Percentiles rank a stretch among this genome's conserved stretches.
These are phyloP conservation scores for Przewalskia tangutica DNA, from an alignment of 257 asterid species.

Conservation along the genomic window DNA sequence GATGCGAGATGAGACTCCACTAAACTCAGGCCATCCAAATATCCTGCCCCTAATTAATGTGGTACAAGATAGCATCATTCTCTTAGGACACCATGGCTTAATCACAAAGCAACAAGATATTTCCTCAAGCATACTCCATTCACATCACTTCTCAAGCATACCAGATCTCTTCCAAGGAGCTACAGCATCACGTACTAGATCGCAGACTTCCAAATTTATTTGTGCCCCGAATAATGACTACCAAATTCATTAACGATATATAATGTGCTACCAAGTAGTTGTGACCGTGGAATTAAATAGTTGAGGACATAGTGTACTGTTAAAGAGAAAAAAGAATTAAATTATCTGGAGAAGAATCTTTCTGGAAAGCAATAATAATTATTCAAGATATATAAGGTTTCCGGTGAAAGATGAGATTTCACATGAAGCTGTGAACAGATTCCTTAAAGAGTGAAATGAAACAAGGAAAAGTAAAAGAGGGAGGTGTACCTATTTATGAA, in stretches of 20 bases:
- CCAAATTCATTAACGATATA: background rate
- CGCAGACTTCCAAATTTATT: background rate
- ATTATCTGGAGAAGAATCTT: background rate
- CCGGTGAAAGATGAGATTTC: background rate
- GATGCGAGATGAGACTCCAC: background rate
- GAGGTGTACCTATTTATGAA: background rate
- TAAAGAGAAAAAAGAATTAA: background rate
- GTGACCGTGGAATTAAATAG: background rate
- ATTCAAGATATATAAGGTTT: background rate
- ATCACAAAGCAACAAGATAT: background rate
- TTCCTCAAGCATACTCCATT: background rate
- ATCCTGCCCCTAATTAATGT: background rate
- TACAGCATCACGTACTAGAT: background rate
- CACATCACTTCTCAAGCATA: background rate
- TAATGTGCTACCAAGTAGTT: background rate
- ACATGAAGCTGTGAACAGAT: background rate
- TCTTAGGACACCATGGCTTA: background rate
- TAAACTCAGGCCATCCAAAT: background rate
- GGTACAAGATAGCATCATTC: background rate
- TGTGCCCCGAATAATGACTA: background rate
- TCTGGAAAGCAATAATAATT: background rate
- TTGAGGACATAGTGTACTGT: background rate
- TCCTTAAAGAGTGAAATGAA: background rate
- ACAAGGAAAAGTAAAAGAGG: background rate
- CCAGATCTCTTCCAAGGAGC: background rate